A percentile compares a stretch with the other conserved stretches of the same genome.
phyloP scores from a whole-genome alignment of 2,329 filamentous ascomycete species.

The Aspergillus floridensis region DNA sequence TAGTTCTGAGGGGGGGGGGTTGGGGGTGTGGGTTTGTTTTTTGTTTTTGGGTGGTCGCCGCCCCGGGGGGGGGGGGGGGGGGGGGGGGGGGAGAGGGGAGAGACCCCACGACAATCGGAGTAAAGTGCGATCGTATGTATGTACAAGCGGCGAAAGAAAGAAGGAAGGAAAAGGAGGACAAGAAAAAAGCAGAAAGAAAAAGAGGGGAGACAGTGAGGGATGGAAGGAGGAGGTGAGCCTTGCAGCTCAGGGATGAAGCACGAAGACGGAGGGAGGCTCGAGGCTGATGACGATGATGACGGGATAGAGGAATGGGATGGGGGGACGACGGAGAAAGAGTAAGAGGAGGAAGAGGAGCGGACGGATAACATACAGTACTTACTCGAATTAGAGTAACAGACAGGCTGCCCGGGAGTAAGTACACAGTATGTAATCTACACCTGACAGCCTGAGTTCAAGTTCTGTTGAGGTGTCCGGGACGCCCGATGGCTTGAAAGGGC shows the following conservation, averaged over 20 bases:
- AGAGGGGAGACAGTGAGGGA: not conserved
- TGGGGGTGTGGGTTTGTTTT: no score
- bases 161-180: not conserved
- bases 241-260: constrained; percentile 1
- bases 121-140: not conserved
- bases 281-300: constrained; percentile 1
- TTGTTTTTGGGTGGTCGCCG: no score
- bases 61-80: no score
- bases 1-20: no score
- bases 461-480: not conserved
- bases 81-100: not conserved
- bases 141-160: not conserved
- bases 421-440: no score
- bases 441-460: no score
- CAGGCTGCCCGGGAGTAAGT: no score
- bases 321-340: not conserved
- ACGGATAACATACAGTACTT: no score
- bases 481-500: not conserved
- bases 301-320: not conserved
- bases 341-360: not conserved
- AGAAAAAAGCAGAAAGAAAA: not conserved
- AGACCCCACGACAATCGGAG: constrained; percentile 10
- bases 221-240: constrained; percentile 9
- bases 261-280: not conserved
- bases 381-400: no score